Base-by-base conservation (phyloP, 2,329 filamentous ascomycete species). In the Orbilia brochopaga region DNA sequence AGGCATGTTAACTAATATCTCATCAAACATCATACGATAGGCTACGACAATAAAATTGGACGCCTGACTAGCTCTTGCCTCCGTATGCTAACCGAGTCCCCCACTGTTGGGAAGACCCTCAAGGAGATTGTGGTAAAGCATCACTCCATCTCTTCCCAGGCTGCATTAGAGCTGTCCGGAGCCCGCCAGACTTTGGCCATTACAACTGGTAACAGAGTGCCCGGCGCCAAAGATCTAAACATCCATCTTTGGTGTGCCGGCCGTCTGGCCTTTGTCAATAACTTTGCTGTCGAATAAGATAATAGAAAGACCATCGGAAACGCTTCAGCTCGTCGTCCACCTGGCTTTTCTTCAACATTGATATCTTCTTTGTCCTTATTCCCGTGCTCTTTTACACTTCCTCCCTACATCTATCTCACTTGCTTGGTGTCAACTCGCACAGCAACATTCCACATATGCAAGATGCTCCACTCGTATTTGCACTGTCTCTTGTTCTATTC, bases 61-160 rank as follows among this genome's bases (percentile, higher is more conserved):
- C 24, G 56, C 6, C 11, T 67, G 37, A 60, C 55, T 13, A 27
- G 27, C 23, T 52, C 63, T 5, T 46, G 21, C 8, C 50, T 60
- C 19, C 48, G 63, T 17, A 55, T 67, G 32, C 17, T 67, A 13
- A 15, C 44, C 8, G 55, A 60, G 27, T 67, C 63, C 7, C 55
- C 63, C 10, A 60, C 44, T 19, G 30, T 67, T 15, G 55, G 35
- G 1, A 24, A 23, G 35, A 40, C 23, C 2, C 53, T 67, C 4
- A 67, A 67, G 24, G 63, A 67, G 50, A 13, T 67, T 3, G 50
- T 67, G 11, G 27, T 67, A n/a, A 67, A 50, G 48, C 21, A 67
- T 21, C 63, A 67, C 21, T 19, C 35, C n/a, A 37, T 67, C 15
- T 60, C 55, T 3, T 21, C 55, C 10, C 21, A 53, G 10, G 48